Percentiles rank a stretch among this genome's conserved stretches.
Evolutionary conservation across 768 basidiomycete species (phyloP).

Genomic region (Hypholoma fasciculare): DNA sequence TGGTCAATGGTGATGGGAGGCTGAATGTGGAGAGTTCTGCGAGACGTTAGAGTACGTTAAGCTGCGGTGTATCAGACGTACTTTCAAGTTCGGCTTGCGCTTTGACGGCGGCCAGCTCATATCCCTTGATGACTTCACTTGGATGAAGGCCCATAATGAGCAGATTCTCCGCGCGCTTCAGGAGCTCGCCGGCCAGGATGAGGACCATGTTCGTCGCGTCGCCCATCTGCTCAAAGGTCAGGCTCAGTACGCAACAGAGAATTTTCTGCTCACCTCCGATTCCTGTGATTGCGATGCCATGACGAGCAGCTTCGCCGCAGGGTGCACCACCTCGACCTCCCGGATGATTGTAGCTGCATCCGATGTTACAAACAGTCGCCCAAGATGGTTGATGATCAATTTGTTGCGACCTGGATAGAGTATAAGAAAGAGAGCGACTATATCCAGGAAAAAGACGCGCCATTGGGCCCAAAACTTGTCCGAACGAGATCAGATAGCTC

Average conservation of each 20-base stretch:
- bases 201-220: conserved; percentile 95
- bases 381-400: conserved; percentile 96
- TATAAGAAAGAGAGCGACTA: not conserved
- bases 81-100: conserved; percentile 88
- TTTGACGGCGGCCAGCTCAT: conserved; percentile 86
- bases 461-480: conserved; percentile 96
- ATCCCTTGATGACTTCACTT: conserved; percentile 92
- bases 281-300: conserved; percentile 99
- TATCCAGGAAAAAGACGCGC: conserved; percentile 44
- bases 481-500: conserved; percentile 94
- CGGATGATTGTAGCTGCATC: conserved; percentile 99
- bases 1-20: conserved; percentile 72
- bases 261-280: conserved; percentile 63
- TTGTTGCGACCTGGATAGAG: conserved; percentile 82
- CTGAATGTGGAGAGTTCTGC: conserved; percentile 70
- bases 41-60: conserved; percentile 1
- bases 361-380: conserved; percentile 93
- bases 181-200: conserved; percentile 92
- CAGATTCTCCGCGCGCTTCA: conserved; percentile 91
- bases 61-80: conserved; percentile 40
- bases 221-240: conserved; percentile 69
- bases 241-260: not conserved
- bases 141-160: conserved; percentile 97
- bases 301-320: conserved; percentile 97
- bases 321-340: conserved; percentile 98